Evolutionary conservation across 208 protist genomes (phyloP).

Genomic region (Acanthamoeba castellanii): DNA sequence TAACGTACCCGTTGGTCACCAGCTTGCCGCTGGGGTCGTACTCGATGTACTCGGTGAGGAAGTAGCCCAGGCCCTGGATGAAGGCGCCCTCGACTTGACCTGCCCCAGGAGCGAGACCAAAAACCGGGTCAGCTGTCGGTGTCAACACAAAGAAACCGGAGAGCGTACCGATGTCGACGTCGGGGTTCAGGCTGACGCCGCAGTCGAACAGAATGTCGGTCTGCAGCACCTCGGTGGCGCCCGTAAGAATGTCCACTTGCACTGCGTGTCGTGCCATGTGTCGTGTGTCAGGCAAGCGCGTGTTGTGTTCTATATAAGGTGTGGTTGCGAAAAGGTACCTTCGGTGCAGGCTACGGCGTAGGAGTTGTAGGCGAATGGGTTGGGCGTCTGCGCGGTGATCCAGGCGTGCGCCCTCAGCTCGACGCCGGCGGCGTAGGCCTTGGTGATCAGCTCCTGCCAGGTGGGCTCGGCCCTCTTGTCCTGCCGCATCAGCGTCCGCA

Average conservation of each 20-base stretch:
- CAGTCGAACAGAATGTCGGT: conserved; percentile 89
- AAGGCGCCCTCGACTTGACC: conserved; percentile 91
- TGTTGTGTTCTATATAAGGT: neutral
- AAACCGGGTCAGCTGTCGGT: neutral
- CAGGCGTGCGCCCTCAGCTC: neutral
- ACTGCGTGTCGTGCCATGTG: conserved; percentile 84
- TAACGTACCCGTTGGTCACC: neutral
- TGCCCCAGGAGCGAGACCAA: neutral
- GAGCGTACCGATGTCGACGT: conserved; percentile 86
- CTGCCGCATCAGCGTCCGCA: neutral
- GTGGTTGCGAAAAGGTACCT: neutral
- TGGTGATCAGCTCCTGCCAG: neutral
- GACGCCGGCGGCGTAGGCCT: neutral
- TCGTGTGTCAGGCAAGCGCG: conserved; percentile 81
- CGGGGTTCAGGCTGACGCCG: conserved; percentile 88
- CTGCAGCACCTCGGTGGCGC: conserved; percentile 81
- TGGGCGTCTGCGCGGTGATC: neutral
- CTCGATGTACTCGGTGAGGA: conserved; percentile 82
- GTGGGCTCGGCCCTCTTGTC: neutral
- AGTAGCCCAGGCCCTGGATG: conserved; percentile 84
- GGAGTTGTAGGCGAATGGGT: neutral
- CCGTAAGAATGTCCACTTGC: conserved; percentile 90
- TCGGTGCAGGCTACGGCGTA: neutral
- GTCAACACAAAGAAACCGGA: neutral
- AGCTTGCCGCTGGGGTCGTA: neutral